phyloP scores from a whole-genome alignment of 108 stramenopile species.

The Skeletonema potamos region DNA sequence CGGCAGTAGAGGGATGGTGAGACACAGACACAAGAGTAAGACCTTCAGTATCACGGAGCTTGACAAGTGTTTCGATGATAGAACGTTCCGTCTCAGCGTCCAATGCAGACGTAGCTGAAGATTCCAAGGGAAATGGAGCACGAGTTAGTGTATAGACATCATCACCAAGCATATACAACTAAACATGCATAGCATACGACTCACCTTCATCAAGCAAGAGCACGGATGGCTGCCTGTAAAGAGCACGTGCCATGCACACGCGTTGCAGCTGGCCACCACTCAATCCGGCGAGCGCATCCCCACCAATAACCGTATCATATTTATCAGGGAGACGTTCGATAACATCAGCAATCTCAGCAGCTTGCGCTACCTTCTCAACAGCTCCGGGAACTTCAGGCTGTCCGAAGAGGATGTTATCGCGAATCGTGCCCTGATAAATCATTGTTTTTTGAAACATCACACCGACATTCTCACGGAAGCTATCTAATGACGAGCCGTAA shows the following conservation, averaged over 20 bases:
- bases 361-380: background rate
- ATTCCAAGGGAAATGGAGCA: background rate
- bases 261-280: background rate
- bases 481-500: background rate
- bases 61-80: constrained; percentile 10
- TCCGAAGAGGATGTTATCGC: constrained; percentile 17
- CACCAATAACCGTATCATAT: constrained; percentile 20
- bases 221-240: constrained; percentile 23
- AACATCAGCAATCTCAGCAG: constrained; percentile 4
- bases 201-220: constrained; percentile 38
- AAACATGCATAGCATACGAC: background rate
- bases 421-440: constrained; percentile 5
- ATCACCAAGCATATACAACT: too few species aligned
- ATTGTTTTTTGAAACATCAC: constrained; percentile 14
- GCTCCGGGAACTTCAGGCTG: background rate
- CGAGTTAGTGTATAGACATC: too few species aligned
- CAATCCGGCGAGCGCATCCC: background rate
- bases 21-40: constrained; percentile 36
- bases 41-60: background rate
- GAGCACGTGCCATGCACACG: constrained; percentile 43
- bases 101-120: constrained; percentile 38
- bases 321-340: constrained; percentile 10
- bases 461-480: constrained; percentile 1
- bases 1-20: constrained; percentile 52
- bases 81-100: constrained; percentile 16